A percentile compares a stretch with the other conserved stretches of the same genome.
phyloP scores from a whole-genome alignment of 108 stramenopile genomes.

The Pseudonitzschia delicatissima region DNA sequence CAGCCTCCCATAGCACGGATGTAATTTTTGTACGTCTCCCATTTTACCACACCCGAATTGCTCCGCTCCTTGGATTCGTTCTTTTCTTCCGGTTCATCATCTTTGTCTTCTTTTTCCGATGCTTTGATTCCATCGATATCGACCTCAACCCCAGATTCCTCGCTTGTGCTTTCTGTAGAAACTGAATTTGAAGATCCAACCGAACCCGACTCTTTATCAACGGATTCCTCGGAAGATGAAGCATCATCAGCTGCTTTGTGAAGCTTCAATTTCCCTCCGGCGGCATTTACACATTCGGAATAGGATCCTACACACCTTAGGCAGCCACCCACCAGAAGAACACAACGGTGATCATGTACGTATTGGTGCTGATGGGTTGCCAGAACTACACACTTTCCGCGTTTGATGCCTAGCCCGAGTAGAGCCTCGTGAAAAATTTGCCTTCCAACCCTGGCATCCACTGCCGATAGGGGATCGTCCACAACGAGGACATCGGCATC shows the following conservation, averaged over 20 bases:
- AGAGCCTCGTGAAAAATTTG: conserved; percentile 84
- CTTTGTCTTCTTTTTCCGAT: not conserved
- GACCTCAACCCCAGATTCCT: not conserved
- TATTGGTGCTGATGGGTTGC: conserved; percentile 95
- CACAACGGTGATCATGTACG: conserved; percentile 56
- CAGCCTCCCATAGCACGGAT: conserved; percentile 63
- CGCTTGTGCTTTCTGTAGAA: not conserved
- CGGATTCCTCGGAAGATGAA: not conserved
- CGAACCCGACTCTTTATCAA: no score
- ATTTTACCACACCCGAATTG: conserved; percentile 62
- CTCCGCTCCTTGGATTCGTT: conserved; percentile 75
- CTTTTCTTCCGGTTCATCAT: not conserved
- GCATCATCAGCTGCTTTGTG: conserved; percentile 20
- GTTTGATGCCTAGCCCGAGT: conserved; percentile 40
- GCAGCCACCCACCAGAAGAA: conserved; percentile 70
- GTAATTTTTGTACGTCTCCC: conserved; percentile 73
- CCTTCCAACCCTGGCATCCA: conserved; percentile 84
- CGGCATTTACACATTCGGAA: conserved; percentile 55
- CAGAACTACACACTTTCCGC: conserved; percentile 75
- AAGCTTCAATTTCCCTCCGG: conserved; percentile 47
- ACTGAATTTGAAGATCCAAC: not conserved
- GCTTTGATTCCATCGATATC: not conserved
- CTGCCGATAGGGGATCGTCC: conserved; percentile 95
- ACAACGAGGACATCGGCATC: conserved; percentile 73
- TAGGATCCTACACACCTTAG: conserved; percentile 68